Evolutionary conservation across 2,329 filamentous ascomycete genomes (phyloP), one percentile per base, ranked within the genome.

Genomic region (Ophiocordyceps camponoti-floridani): DNA sequence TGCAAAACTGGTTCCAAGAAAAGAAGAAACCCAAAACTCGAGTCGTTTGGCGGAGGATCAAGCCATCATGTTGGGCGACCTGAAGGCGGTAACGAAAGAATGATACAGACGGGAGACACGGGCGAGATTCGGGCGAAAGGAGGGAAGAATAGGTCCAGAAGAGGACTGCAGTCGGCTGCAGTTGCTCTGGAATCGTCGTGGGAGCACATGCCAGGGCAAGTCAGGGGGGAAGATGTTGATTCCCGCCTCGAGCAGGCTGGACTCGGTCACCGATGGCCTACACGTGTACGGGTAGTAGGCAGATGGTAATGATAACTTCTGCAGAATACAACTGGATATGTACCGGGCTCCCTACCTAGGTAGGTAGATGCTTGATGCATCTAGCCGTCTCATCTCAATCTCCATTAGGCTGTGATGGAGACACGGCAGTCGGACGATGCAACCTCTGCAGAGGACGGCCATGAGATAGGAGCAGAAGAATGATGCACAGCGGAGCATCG

Each of bases 1-100:
- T 53, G 51, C 50, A 54, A 53, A 52, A 52, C 49, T 47, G 56
- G 58, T 58, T 61, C 62, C 65, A 68, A 52, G 49, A 49, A 68
- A 62, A 61, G 65, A 62, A 62, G 54, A 40, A 40, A 14, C 14
- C 28, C 14, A 26, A 38, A 42, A 33, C 40, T 27, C 37, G 9
- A 10, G 12, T 13, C 8, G 19, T 27, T 30, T 16, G 23, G 40
- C 26, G 33, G 43, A 28, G 35, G 23, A 31, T 61, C 63, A 63
- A 62, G 35, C 35, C 35, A 60, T 23, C 23, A 23, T 56, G 63
- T 67, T 67, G 54, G 46, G 44, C 46, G 54, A 55, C 55, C 54
- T 52, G 52, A 33, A 38, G 27, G 31, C 10, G 50, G 53, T 44
- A 49, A 47, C 47, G 52, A 47, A 50, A 47, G 47, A 51, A 49